Evolutionary conservation across 2,329 filamentous ascomycete genomes (phyloP), one percentile per base, ranked within the genome.

Genomic region (Knufia fluminis): DNA sequence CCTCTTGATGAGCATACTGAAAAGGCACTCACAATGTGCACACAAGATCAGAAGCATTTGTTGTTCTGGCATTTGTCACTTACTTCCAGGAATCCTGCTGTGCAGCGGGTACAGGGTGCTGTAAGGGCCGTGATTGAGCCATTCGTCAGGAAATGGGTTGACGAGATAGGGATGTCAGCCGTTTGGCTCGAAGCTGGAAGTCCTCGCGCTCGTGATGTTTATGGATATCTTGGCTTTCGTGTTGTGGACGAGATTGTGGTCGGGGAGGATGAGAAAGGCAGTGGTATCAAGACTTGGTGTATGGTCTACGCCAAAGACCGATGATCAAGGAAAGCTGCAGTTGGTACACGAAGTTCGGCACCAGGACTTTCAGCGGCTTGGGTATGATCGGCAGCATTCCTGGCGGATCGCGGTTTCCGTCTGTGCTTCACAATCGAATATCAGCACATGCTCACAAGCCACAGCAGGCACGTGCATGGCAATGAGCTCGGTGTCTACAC

Each of bases 101-200:
- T 32, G 24, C 24, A 35, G 17, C 42, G 24, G 24, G 42, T 42
- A 14, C 54, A 24, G 51, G 55, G 55, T 39, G 53, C 53, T 17
- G 43, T 57, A 26, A 46, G 55, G 14, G 48, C 38, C 19, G 20
- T 57, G 9, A 46, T 57, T n/a, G 51, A 52, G 17, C 53, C 55
- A 3, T 53, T 54, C 35, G 36, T 57, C 20, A 39, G 51, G n/a
- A 52, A 45, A 28, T 54, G 49, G 10, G 44, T 41, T 4, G 46
- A 57, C 19, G 39, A 56, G 7, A 33, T 43, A 8, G 42, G 42
- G 8, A 8, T 57, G 12, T 52, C 56, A n/a, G 42, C 42, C 17
- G 51, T 53, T 14, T 58, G 54, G 54, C 49, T 58, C 19, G 56
- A 58, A 32, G 52, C 52, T n/a, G 50, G 49, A 2, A 56, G 51